Conservation (phyloP, 352 stramenopile species). For the Globisporangium iwayamae region DNA sequence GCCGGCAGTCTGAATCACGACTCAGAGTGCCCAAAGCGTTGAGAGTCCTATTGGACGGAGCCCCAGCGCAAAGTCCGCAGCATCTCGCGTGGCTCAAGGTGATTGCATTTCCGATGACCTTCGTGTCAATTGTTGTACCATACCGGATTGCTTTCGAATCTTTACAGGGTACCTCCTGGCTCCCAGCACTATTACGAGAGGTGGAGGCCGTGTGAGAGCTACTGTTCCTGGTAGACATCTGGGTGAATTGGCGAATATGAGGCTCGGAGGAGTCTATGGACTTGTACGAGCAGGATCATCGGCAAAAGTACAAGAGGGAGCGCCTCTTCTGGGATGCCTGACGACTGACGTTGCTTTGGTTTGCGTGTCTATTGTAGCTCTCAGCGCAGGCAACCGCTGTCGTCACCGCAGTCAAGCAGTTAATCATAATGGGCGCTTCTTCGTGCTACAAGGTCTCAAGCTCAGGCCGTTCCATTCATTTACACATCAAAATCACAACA, state of each 20-base stretch:
- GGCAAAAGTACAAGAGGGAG: conserved; percentile 32
- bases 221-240: conserved; percentile 55
- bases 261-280: conserved; percentile 42
- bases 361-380: not conserved
- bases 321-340: conserved; percentile 31
- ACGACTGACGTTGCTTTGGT: no score
- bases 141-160: conserved; percentile 43
- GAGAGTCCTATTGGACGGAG: conserved; percentile 29
- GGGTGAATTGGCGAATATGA: conserved; percentile 57
- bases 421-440: not conserved
- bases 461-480: not conserved
- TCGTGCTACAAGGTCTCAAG: not conserved
- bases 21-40: conserved; percentile 11
- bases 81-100: conserved; percentile 42
- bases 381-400: not conserved
- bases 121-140: conserved; percentile 34
- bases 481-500: not conserved
- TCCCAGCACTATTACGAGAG: conserved; percentile 25
- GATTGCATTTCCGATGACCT: conserved; percentile 30
- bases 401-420: not conserved
- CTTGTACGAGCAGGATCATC: conserved; percentile 43
- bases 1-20: not conserved
- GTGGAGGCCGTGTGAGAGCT: conserved; percentile 47
- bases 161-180: conserved; percentile 19
- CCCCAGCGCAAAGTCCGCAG: conserved; percentile 25